Evolutionary conservation across 768 basidiomycete species (phyloP), one percentile per base, ranked within the genome.

Genomic region (Pleurotus eryngii): DNA sequence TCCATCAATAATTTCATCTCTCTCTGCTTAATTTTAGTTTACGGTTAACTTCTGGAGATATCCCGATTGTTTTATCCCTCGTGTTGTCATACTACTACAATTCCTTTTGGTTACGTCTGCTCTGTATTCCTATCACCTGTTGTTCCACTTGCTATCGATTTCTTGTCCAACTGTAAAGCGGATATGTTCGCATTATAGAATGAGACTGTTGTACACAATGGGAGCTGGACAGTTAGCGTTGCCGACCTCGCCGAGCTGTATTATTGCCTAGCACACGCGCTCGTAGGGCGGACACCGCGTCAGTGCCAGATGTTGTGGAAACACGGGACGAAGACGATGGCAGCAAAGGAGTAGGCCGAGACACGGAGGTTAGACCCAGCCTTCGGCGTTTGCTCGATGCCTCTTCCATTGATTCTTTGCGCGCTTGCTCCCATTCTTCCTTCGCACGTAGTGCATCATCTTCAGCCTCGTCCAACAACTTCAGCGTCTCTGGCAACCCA

Each of bases 401-500:
- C 39, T 72, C 72, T 14, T 68, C 68, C 37, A 72, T 73, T 37
- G 81, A 63, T 35, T 83, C 81, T 56, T 72, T 71, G 64, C 81
- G 77, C 35, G 76, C 82, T 67, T 68, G 76, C 55, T 70, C 68
- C 87, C 90, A 89, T 63, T 82, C 76, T 55, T 80, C 76, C 56
- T 81, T 84, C 12, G 90, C 92, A 55, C 82, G 81, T 37, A 80
- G 72, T 58, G 75, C 78, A 14, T 77, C 76, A 53, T 80, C 79
- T n/a, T 81, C 81, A 50, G 87, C 84, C 43, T 87, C 87, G 55
- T 79, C 83, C 3, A 89, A 71, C 4, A 97, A 78, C 38, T 70
- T 77, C 47, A 98, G 71, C 3, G 80, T 76, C 55, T 83, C 80
- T 1, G 89, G 89, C 14, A 99, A 71, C 1, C 85, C 95, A 72